Base-by-base conservation (phyloP, 2,329 filamentous ascomycete genomes). In the Nannizziopsis barbatae region DNA sequence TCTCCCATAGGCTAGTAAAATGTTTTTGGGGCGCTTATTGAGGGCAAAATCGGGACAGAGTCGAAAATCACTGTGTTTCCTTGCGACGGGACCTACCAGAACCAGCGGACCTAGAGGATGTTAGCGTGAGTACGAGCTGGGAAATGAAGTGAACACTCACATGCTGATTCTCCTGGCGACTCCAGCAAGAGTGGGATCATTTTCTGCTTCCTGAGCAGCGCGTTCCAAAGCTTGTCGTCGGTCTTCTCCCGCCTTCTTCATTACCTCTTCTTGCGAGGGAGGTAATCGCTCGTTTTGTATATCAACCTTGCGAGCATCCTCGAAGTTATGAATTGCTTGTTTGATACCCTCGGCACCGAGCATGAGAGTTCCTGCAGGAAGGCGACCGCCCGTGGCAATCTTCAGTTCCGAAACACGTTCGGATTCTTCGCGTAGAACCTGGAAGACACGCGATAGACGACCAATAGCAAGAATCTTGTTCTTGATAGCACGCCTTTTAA, bases 401-500 rank as follows among this genome's bases (percentile, higher is more conserved):
- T 98, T 98, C 66, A 98, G 80, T 69, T 98, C 92, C 35, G 90
- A 95, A 49, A 98, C 89, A 59, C 84, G 81, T 73, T 98, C 92
- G 1, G 89, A 94, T 69, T 98, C 92, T 70, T 98, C 92, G 61
- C 92, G 87, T 58, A 98, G 71, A 44, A 98, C 92, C 66, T 98
- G 92, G 82, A 98, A 98, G 52, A 98, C 92, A 59, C 92, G 86
- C 33, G 92, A 96, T 55, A 98, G 76, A 58, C 92, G 86, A 27
- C 92, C 92, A 61, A 98, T 98, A 52, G 92, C 92, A 59, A 98
- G 73, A 62, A 98, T 96, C 75, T 98, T 98, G 81, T 98, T 98
- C 77, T 96, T 96, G 77, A 98, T 95, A 2, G 89, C 89, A 40
- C 89, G 83, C 61, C 92, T 80, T 76, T 95, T 96, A 74, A 84